phyloP scores from a whole-genome alignment of 2,329 filamentous ascomycete genomes.

The Colletotrichum caudatum region DNA sequence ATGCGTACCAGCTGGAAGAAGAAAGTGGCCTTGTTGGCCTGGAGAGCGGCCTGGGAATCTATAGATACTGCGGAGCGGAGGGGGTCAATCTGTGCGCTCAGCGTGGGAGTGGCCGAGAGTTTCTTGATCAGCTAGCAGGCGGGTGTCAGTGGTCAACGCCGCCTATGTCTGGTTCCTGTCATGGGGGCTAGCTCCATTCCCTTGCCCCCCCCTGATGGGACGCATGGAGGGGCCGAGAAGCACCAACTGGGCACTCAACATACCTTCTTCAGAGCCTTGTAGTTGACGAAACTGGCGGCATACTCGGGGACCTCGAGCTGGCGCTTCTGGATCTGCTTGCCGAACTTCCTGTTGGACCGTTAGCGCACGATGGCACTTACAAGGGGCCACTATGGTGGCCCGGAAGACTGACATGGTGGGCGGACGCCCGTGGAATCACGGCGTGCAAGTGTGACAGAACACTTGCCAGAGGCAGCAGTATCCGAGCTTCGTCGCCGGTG shows the following conservation, averaged over 20 bases:
- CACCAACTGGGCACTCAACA: conserved; percentile 44
- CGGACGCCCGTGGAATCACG: conserved; percentile 35
- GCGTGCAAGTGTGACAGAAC: conserved; percentile 15
- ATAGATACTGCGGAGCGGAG: conserved; percentile 59
- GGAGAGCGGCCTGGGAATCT: conserved; percentile 89
- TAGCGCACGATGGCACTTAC: conserved; percentile 17
- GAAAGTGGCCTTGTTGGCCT: conserved; percentile 98
- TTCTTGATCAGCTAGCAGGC: conserved; percentile 91
- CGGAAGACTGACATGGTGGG: conserved; percentile 35
- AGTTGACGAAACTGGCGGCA: conserved; percentile 98
- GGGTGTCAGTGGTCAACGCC: conserved; percentile 49
- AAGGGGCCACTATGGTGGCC: not conserved
- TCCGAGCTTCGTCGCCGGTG: conserved; percentile 15
- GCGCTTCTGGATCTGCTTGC: conserved; percentile 98
- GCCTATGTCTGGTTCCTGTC: conserved; percentile 26
- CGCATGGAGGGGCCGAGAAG: conserved; percentile 31
- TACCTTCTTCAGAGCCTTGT: conserved; percentile 99
- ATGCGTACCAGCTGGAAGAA: conserved; percentile 91
- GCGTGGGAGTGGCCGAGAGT: conserved; percentile 89
- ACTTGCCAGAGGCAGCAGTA: conserved; percentile 11
- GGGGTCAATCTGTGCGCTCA: conserved; percentile 79
- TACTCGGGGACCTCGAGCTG: conserved; percentile 99
- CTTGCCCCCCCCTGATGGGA: conserved; percentile 34
- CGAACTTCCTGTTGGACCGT: conserved; percentile 85
- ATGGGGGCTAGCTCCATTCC: conserved; percentile 40